These are phyloP conservation scores for Periconia sp. DNA, from an alignment of 2,329 filamentous ascomycete species.

Conservation along the genomic window DNA sequence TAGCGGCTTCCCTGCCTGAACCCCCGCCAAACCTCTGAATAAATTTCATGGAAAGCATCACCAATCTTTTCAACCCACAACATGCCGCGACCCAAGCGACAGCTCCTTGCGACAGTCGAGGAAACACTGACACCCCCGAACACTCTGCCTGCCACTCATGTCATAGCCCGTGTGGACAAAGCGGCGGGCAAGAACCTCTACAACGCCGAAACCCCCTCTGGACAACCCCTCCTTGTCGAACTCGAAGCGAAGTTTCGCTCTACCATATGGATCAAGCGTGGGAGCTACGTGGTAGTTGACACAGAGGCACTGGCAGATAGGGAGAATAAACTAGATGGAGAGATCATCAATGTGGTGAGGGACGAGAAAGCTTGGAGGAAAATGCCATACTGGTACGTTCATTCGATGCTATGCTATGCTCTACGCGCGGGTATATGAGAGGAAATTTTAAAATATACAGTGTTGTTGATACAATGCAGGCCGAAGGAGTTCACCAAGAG, in stretches of 20 bases:
- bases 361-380: slow-evolving; percentile 94
- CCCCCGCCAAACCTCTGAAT: slow-evolving; percentile 1
- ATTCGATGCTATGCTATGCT: slow-evolving; percentile 7
- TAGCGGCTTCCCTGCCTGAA: not conserved
- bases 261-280: slow-evolving; percentile 90
- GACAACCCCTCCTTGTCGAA: slow-evolving; percentile 74
- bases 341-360: slow-evolving; percentile 90
- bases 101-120: slow-evolving; percentile 77
- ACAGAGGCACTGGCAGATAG: slow-evolving; percentile 67
- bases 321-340: slow-evolving; percentile 80
- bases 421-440: slow-evolving; percentile 12
- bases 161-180: slow-evolving; percentile 78
- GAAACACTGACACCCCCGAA: slow-evolving; percentile 69
- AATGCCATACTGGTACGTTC: slow-evolving; percentile 74
- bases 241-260: slow-evolving; percentile 85
- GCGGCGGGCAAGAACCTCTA: slow-evolving; percentile 91
- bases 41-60: not conserved
- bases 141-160: slow-evolving; percentile 57
- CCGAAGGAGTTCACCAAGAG: slow-evolving; percentile 78
- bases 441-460: slow-evolving; percentile 25
- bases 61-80: slow-evolving; percentile 1
- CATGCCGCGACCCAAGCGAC: slow-evolving; percentile 79
- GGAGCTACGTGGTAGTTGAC: slow-evolving; percentile 86
- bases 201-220: slow-evolving; percentile 71
- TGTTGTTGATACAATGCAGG: slow-evolving; percentile 57